Conservation (phyloP, 108 stramenopile species). For the Craspedostauros australis region DNA sequence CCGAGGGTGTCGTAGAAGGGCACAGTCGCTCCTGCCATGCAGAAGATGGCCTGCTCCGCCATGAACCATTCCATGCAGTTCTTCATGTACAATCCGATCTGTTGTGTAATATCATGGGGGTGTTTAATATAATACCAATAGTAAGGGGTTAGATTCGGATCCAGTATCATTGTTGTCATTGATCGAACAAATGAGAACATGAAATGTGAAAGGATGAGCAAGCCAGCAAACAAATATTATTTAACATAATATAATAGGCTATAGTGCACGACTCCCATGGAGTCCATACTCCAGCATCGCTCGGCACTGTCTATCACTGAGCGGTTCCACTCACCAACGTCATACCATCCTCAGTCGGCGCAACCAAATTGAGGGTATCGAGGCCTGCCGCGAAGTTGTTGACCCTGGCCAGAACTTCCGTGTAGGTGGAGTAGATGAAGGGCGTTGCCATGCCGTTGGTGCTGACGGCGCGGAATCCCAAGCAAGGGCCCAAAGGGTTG, state of each 20-base stretch:
- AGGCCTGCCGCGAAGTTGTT: constrained; percentile 75
- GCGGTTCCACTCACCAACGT: constrained; percentile 42
- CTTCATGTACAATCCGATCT: constrained; percentile 85
- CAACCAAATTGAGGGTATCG: constrained; percentile 50
- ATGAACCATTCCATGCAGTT: constrained; percentile 95
- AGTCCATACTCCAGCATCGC: too few species aligned
- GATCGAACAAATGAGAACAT: not conserved
- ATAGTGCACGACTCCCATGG: not conserved
- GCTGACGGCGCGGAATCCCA: constrained; percentile 71
- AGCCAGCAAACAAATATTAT: not conserved
- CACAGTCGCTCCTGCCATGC: constrained; percentile 75
- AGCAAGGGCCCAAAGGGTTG: constrained; percentile 75
- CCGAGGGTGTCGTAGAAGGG: constrained; percentile 96
- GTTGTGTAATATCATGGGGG: not conserved
- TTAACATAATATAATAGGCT: not conserved
- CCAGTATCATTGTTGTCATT: too few species aligned
- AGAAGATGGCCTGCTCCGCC: constrained; percentile 84
- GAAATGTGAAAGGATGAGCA: not conserved
- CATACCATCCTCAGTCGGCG: constrained; percentile 63
- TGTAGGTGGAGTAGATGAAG: constrained; percentile 72
- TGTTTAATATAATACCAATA: too few species aligned
- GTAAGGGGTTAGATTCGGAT: too few species aligned
- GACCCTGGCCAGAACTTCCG: constrained; percentile 68
- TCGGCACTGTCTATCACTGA: too few species aligned
- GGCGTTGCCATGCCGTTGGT: constrained; percentile 80